A percentile compares a stretch with the other conserved stretches of the same genome.
Conservation (phyloP, 306 rosid genomes). For the Vigna trinervia region DNA sequence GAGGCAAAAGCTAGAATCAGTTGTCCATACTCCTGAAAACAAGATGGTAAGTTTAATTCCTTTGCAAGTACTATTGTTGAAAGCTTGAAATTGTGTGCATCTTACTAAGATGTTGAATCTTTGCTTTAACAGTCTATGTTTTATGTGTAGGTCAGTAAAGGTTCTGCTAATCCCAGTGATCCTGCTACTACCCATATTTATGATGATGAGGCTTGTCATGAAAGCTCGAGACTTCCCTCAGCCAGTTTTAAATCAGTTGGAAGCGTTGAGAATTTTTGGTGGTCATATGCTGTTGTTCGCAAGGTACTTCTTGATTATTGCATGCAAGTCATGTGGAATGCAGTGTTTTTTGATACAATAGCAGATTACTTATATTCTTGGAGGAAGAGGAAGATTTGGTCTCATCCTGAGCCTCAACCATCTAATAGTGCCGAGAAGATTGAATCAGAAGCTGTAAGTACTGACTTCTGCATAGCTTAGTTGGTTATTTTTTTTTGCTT, state of each 20-base stretch:
- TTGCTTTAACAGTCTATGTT: conserved; percentile 62
- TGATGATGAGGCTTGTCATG: conserved; percentile 44
- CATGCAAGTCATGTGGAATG: conserved; percentile 91
- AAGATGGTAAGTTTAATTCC: conserved; percentile 57
- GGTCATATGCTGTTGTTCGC: conserved; percentile 71
- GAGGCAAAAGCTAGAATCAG: conserved; percentile 59
- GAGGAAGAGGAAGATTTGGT: conserved; percentile 83
- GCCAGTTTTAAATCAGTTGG: conserved; percentile 65
- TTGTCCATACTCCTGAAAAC: conserved; percentile 49
- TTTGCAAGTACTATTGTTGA: conserved; percentile 24
- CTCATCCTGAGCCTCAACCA: conserved; percentile 46
- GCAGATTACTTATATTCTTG: conserved; percentile 65
- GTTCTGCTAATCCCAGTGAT: conserved; percentile 51
- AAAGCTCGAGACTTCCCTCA: conserved; percentile 47
- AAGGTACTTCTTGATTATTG: conserved; percentile 69
- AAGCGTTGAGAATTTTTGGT: conserved; percentile 77
- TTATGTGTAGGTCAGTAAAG: conserved; percentile 49
- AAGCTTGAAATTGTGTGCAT: conserved; percentile 20
- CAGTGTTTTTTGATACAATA: conserved; percentile 76
- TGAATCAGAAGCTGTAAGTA: conserved; percentile 68
- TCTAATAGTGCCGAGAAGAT: conserved; percentile 49
- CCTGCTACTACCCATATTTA: conserved; percentile 35
- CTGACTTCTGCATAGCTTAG: conserved; percentile 69
- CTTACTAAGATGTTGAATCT: conserved; percentile 41
- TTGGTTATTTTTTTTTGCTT: conserved; percentile 48